Evolutionary conservation across 805 yeast genomes (phyloP), one percentile per base, ranked within the genome.

Genomic region (Nakazawaea peltata): DNA sequence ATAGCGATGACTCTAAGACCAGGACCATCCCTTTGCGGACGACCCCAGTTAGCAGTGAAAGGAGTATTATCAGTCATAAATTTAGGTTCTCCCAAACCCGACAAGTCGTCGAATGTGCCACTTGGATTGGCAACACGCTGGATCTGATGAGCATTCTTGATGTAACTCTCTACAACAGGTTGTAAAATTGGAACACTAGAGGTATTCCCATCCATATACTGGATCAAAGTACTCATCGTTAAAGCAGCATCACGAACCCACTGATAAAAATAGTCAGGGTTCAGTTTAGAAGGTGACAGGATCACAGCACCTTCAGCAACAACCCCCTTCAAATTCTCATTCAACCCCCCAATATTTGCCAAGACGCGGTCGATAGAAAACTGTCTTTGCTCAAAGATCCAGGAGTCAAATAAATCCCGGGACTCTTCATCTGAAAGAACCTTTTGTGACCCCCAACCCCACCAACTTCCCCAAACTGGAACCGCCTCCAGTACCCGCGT

Each of bases 11-110:
- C 68, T 47, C 97, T 68, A 39, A 90, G 64, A 1, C 94, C 88
- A 1, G 97, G 96, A 0, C 97, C 97, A 54, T 90, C 97, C 41
- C 86, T 71, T 57, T 90, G 97, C 1, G 97, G 97, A 46, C 97
- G 67, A 2, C 97, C 97, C 97, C 97, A 90, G 24, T 62, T 53
- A 2, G 61, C 77, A 5, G 55, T 54, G 48, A 81, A 90, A 1
- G 82, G 64, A 0, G 73, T 47, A 17, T 81, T 78, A 51, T 85
- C 71, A 4, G 77, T 74, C 52, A 67, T 54, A 51, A 81, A 90
- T 54, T 90, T 90, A 6, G 97, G 97, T 53, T 90, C 97, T 2
- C 97, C 97, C 23, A 88, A 63, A 2, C 84, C 86, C 7, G 57
- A 56, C 31, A 69, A 60, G 39, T 63, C 63, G 9, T 60, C 55